phyloP scores from a whole-genome alignment of 2,329 filamentous ascomycete genomes.

The Fusarium haematococcum region DNA sequence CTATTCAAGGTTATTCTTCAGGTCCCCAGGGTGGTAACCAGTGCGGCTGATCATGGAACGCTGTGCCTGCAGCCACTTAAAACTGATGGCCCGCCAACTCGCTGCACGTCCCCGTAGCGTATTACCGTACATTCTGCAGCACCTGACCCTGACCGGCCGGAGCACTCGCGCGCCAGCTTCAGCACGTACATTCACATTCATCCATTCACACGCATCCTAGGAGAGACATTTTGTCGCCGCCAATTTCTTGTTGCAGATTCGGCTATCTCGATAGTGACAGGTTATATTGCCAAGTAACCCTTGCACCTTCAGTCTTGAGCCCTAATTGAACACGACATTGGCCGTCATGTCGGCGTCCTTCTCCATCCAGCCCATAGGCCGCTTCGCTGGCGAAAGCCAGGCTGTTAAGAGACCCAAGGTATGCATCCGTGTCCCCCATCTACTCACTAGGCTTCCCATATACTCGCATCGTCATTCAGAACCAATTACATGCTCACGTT shows the following conservation, averaged over 20 bases:
- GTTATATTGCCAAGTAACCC: neutral
- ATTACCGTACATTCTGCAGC: neutral
- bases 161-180: neutral
- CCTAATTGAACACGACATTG: neutral
- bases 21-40: neutral
- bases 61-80: neutral
- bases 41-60: neutral
- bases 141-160: constrained; percentile 6
- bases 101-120: constrained; percentile 3
- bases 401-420: constrained; percentile 82
- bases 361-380: constrained; percentile 75
- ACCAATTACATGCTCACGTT: neutral
- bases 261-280: neutral
- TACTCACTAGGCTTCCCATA: neutral
- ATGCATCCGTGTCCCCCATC: constrained; percentile 38
- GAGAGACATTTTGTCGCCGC: neutral
- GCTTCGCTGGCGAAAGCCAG: constrained; percentile 75
- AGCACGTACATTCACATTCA: neutral
- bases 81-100: neutral
- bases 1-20: neutral
- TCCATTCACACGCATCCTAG: neutral
- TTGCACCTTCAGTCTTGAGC: neutral
- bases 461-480: neutral
- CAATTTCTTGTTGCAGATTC: neutral
- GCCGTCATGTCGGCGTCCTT: constrained; percentile 59